A percentile compares a stretch with the other conserved stretches of the same genome.
phyloP scores from a whole-genome alignment of 2,329 filamentous ascomycete genomes.

The Fusarium penzigii region DNA sequence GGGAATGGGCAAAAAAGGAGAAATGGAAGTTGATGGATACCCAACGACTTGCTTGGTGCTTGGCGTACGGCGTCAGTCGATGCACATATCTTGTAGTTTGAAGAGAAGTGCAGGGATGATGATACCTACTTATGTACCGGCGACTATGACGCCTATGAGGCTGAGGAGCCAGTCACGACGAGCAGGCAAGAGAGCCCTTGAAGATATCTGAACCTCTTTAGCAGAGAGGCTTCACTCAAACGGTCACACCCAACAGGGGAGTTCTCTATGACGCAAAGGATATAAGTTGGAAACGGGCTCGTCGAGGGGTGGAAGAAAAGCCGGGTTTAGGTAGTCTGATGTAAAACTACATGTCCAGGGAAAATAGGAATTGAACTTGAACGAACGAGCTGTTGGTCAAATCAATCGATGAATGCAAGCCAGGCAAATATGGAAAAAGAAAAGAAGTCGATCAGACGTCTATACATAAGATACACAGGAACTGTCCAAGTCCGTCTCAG shows the following conservation, averaged over 20 bases:
- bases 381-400: constrained; percentile 9
- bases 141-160: constrained; percentile 17
- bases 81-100: constrained; percentile 21
- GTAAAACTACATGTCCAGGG: constrained; percentile 28
- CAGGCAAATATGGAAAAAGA: constrained; percentile 27
- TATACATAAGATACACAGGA: constrained; percentile 40
- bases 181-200: constrained; percentile 12
- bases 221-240: constrained; percentile 6
- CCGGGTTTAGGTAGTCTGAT: constrained; percentile 17
- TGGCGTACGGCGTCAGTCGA: constrained; percentile 33
- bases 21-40: constrained; percentile 20
- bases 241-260: constrained; percentile 1
- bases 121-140: constrained; percentile 5
- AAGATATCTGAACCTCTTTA: constrained; percentile 11
- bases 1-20: constrained; percentile 14
- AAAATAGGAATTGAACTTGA: constrained; percentile 15
- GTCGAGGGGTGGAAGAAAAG: not conserved
- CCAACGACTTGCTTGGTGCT: constrained; percentile 26
- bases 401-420: constrained; percentile 6
- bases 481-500: constrained; percentile 32
- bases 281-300: constrained; percentile 11
- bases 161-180: constrained; percentile 10
- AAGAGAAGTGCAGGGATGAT: constrained; percentile 7
- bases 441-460: constrained; percentile 31
- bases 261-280: constrained; percentile 12